Evolutionary conservation across 1,284 basidiomycete genomes (phyloP).

Genomic region (Malassezia restricta): DNA sequence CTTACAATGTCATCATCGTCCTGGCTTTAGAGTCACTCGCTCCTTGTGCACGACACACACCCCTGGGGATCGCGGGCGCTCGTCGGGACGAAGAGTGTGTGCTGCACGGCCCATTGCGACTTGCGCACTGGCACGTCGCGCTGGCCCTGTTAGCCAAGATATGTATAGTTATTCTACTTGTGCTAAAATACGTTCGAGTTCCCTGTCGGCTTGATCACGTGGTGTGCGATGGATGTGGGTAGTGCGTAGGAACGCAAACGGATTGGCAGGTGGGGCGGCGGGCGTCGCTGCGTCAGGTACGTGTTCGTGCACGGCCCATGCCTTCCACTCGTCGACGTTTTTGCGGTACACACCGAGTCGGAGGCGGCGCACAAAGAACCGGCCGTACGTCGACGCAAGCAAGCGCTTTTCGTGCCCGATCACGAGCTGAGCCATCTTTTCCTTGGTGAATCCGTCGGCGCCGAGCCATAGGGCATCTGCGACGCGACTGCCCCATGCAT

Average conservation of each 20-base stretch:
- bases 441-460: slow-evolving; percentile 30
- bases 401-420: slow-evolving; percentile 22
- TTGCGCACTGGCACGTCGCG: neutral
- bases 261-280: neutral
- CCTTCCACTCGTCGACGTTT: slow-evolving; percentile 28
- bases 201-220: neutral
- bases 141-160: neutral
- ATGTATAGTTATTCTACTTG: neutral
- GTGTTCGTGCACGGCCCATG: slow-evolving; percentile 9
- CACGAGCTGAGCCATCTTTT: slow-evolving; percentile 22
- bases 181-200: neutral
- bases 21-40: slow-evolving; percentile 18
- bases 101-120: neutral
- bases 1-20: slow-evolving; percentile 14
- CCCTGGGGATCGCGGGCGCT: slow-evolving; percentile 18
- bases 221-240: neutral
- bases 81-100: slow-evolving; percentile 13
- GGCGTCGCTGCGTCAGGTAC: neutral
- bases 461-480: slow-evolving; percentile 32
- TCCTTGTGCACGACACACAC: slow-evolving; percentile 6
- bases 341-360: slow-evolving; percentile 33
- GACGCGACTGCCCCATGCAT: slow-evolving; percentile 38
- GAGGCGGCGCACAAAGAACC: slow-evolving; percentile 35
- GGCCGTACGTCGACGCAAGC: slow-evolving; percentile 24
- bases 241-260: slow-evolving; percentile 3